Evolutionary conservation across 805 yeast genomes (phyloP).

Genomic region (Candida patagonica): DNA sequence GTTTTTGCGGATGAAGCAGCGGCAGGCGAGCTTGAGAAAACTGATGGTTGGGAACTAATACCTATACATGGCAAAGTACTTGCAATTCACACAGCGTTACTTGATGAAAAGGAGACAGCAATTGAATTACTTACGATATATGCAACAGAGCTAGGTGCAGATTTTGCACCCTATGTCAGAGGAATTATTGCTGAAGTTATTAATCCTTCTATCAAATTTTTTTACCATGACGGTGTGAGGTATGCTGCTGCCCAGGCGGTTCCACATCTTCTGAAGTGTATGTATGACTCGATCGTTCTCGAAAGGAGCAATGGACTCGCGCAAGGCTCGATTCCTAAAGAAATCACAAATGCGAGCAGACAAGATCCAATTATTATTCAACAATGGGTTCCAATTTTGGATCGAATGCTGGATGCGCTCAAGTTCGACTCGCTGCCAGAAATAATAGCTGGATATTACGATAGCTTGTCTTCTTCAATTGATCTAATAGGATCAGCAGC

Average conservation of each 20-base stretch:
- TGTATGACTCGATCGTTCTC: slow-evolving; percentile 43
- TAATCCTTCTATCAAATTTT: slow-evolving; percentile 82
- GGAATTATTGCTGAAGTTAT: slow-evolving; percentile 72
- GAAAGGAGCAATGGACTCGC: slow-evolving; percentile 39
- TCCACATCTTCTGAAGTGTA: slow-evolving; percentile 63
- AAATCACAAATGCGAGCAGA: slow-evolving; percentile 18
- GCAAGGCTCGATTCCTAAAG: not conserved
- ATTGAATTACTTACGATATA: slow-evolving; percentile 80
- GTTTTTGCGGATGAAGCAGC: slow-evolving; percentile 84
- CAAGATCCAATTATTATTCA: slow-evolving; percentile 43
- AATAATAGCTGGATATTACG: slow-evolving; percentile 66
- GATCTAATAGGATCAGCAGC: slow-evolving; percentile 53
- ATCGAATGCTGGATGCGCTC: slow-evolving; percentile 58
- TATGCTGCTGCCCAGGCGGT: slow-evolving; percentile 81
- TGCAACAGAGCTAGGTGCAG: slow-evolving; percentile 73
- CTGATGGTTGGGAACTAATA: slow-evolving; percentile 93
- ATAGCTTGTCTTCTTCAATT: slow-evolving; percentile 57
- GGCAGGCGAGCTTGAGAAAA: slow-evolving; percentile 65
- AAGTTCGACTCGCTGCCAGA: slow-evolving; percentile 78
- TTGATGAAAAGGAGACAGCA: slow-evolving; percentile 90
- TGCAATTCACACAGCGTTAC: slow-evolving; percentile 88
- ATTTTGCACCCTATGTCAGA: slow-evolving; percentile 73
- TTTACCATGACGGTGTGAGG: slow-evolving; percentile 89
- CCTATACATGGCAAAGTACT: slow-evolving; percentile 85
- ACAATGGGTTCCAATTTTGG: slow-evolving; percentile 63